Conservation (phyloP, 139 green algal genomes). For the Volvox reticuliferus region DNA sequence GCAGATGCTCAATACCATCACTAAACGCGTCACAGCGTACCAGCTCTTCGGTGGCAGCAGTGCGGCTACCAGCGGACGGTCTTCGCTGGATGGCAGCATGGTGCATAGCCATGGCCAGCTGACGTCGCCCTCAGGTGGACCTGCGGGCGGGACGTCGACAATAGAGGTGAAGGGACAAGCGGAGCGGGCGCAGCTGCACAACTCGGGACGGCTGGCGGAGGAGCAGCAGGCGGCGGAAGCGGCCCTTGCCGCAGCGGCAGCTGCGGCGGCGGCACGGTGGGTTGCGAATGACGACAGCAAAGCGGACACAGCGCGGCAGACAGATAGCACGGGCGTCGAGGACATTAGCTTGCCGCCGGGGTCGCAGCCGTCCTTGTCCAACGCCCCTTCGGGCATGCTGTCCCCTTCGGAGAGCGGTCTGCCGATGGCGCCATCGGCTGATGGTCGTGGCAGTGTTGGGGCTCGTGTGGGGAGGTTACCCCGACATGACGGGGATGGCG, state of each 20-base stretch:
- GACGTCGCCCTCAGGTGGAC: background rate
- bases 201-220: background rate
- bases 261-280: background rate
- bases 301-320: background rate
- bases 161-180: background rate
- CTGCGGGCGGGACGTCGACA: background rate
- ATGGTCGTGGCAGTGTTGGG: background rate
- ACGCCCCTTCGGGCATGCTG: constrained; percentile 1
- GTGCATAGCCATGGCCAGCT: constrained; percentile 1
- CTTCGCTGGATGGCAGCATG: constrained; percentile 23
- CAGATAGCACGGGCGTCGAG: background rate
- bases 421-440: background rate
- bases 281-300: background rate
- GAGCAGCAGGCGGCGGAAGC: constrained; percentile 16
- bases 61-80: background rate
- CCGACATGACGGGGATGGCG: background rate
- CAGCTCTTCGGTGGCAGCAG: constrained; percentile 39
- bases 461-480: background rate
- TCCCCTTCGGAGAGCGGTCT: background rate
- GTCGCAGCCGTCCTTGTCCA: background rate
- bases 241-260: background rate
- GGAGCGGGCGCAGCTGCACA: background rate
- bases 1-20: constrained; percentile 90
- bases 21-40: constrained; percentile 82
- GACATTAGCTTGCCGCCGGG: background rate